These are phyloP conservation scores for Galerina marginata DNA, from an alignment of 768 basidiomycete genomes.

Conservation along the genomic window DNA sequence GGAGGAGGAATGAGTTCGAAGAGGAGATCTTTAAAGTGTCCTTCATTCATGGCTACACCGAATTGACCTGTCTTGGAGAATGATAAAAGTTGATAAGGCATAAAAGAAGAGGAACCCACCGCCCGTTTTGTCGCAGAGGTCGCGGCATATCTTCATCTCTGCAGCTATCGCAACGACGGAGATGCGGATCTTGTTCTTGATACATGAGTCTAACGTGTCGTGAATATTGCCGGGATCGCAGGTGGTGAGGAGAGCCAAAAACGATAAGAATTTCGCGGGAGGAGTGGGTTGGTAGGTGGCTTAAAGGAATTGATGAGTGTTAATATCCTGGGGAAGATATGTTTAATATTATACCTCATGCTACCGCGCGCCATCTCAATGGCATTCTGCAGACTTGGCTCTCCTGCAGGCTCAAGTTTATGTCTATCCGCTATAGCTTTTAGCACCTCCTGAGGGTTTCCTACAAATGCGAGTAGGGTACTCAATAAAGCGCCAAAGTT, in stretches of 20 bases:
- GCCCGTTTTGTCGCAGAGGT: constrained; percentile 89
- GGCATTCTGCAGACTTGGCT: constrained; percentile 95
- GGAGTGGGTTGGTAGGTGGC: constrained; percentile 96
- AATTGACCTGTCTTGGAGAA: constrained; percentile 66
- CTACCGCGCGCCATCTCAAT: constrained; percentile 95
- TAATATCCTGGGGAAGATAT: not conserved
- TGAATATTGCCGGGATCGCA: constrained; percentile 98
- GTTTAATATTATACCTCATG: constrained; percentile 70
- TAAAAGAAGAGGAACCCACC: constrained; percentile 54
- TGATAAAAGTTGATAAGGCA: constrained; percentile 11
- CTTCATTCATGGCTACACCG: constrained; percentile 98
- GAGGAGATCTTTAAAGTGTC: constrained; percentile 93
- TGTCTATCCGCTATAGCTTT: constrained; percentile 84
- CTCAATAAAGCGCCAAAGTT: not conserved
- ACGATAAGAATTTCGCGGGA: constrained; percentile 94
- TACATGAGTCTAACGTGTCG: constrained; percentile 86
- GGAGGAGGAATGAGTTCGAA: constrained; percentile 97
- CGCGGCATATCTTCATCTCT: constrained; percentile 97
- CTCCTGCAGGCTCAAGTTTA: constrained; percentile 88
- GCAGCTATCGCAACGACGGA: constrained; percentile 94
- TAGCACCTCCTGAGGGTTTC: constrained; percentile 96
- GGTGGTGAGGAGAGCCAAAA: constrained; percentile 93
- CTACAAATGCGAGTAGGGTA: constrained; percentile 42
- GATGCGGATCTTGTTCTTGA: constrained; percentile 85
- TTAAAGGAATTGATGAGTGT: constrained; percentile 34